These are phyloP conservation scores for Zymoseptoria ardabiliae DNA, from an alignment of 2,329 filamentous ascomycete species.

Conservation along the genomic window DNA sequence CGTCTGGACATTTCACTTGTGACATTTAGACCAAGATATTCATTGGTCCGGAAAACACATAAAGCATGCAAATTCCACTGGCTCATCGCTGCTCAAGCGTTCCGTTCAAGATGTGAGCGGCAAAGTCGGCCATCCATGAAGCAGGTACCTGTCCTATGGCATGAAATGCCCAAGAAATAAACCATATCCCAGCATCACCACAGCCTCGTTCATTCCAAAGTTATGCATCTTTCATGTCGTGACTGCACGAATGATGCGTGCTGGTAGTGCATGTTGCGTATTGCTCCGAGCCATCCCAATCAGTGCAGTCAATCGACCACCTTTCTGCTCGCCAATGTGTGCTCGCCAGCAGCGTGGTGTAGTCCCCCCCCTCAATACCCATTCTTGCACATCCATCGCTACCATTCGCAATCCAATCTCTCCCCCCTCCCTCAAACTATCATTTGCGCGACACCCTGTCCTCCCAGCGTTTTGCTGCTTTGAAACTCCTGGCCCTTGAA, in stretches of 20 bases:
- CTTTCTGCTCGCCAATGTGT: background rate
- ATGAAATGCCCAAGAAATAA: background rate
- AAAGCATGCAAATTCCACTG: no score
- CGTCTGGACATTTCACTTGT: background rate
- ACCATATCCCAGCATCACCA: background rate
- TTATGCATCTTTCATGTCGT: background rate
- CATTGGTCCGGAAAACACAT: no score
- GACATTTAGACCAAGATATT: background rate
- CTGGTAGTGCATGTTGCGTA: background rate
- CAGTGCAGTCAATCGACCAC: background rate
- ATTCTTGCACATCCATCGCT: background rate
- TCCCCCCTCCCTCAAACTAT: no score
- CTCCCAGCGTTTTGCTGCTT: conserved; percentile 92
- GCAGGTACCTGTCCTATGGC: background rate
- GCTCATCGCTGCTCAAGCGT: no score
- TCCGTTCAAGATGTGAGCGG: background rate
- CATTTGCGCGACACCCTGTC: conserved; percentile 92
- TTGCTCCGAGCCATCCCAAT: background rate
- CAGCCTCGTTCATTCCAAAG: background rate
- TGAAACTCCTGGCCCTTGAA: conserved; percentile 80
- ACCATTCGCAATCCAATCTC: no score
- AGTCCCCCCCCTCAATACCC: background rate
- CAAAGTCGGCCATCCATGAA: background rate
- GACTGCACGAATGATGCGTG: background rate
- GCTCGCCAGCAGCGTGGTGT: background rate